Conservation (phyloP, 768 basidiomycete species). For the Boletellus ananas region DNA sequence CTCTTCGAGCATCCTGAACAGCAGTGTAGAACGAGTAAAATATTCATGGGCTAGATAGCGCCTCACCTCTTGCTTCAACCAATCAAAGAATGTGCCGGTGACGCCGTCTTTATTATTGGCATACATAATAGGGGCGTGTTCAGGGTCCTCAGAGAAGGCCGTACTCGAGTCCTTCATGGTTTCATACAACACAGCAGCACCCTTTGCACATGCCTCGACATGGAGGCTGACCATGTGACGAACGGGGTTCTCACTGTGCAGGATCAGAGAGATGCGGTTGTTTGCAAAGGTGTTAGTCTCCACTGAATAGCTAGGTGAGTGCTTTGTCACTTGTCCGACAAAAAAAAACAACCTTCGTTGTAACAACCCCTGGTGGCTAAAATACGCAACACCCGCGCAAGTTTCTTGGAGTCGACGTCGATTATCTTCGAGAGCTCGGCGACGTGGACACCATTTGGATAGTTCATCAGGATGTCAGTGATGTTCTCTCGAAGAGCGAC, state of each 20-base stretch:
- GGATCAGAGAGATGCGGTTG: constrained; percentile 30
- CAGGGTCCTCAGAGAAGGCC: constrained; percentile 18
- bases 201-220: constrained; percentile 16
- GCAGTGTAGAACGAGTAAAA: background rate
- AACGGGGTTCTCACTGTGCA: constrained; percentile 23
- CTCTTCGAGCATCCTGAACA: constrained; percentile 16
- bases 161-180: constrained; percentile 23
- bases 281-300: constrained; percentile 31
- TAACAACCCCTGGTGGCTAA: constrained; percentile 30
- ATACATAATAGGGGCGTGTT: constrained; percentile 21
- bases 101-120: constrained; percentile 16
- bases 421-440: constrained; percentile 23
- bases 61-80: constrained; percentile 21
- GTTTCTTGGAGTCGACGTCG: constrained; percentile 24
- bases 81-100: constrained; percentile 24
- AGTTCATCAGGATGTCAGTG: constrained; percentile 24
- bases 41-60: background rate
- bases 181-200: constrained; percentile 22
- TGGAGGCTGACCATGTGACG: constrained; percentile 19
- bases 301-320: constrained; percentile 17
- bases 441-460: constrained; percentile 32
- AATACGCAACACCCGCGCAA: constrained; percentile 29
- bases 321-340: background rate
- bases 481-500: constrained; percentile 27
- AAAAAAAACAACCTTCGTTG: constrained; percentile 27